Conservation (phyloP, 306 rosid species). For the Citrullus amarus region DNA sequence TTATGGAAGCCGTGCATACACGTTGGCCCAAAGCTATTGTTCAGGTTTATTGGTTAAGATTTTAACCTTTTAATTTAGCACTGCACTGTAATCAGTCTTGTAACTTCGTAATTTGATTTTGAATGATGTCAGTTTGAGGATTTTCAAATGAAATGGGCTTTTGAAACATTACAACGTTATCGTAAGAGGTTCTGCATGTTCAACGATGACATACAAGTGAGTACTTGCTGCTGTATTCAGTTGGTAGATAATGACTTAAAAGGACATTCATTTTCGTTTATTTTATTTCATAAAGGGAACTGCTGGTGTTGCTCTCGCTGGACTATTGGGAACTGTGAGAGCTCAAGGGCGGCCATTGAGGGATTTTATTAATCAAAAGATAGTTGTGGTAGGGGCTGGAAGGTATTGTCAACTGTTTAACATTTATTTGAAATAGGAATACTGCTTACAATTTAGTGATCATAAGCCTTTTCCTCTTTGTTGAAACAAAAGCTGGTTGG, state of each 20-base stretch:
- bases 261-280: conserved; percentile 9
- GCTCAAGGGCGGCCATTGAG: conserved; percentile 85
- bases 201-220: conserved; percentile 98
- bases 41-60: conserved; percentile 38
- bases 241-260: not conserved
- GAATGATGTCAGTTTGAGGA: conserved; percentile 72
- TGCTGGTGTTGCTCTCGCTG: conserved; percentile 99
- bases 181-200: conserved; percentile 90
- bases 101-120: conserved; percentile 21
- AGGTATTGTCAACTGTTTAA: conserved; percentile 39
- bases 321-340: conserved; percentile 86
- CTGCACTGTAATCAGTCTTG: conserved; percentile 12
- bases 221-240: conserved; percentile 15
- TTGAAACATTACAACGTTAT: conserved; percentile 87
- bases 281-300: conserved; percentile 61
- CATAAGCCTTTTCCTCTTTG: conserved; percentile 12
- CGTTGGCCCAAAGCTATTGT: conserved; percentile 99
- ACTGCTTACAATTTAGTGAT: conserved; percentile 11
- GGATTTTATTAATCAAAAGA: conserved; percentile 79
- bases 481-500: conserved; percentile 1
- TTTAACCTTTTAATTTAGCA: conserved; percentile 3
- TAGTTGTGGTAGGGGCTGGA: conserved; percentile 98
- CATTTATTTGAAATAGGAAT: conserved; percentile 8
- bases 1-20: conserved; percentile 88
- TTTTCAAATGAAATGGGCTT: conserved; percentile 99